Base-by-base conservation (phyloP, 148 eudicot genomes). In the Vaccinium darrowii region DNA sequence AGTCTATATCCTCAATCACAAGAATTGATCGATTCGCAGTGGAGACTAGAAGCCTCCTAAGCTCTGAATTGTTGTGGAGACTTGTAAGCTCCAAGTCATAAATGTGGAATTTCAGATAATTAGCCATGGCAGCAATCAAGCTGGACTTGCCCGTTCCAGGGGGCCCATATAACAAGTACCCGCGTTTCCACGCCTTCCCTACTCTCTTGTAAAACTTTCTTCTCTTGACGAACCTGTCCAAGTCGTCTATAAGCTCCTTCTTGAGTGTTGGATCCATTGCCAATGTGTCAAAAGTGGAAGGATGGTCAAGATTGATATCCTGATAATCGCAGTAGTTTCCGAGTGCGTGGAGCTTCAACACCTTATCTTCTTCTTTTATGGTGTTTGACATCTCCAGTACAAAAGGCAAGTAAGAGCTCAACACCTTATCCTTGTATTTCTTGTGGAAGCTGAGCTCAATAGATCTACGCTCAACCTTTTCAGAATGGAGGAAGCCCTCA, bases 181-280 rank as follows among this genome's bases (percentile, higher is more conserved):
- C 95, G 33, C 95, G 84, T 84, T 93, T 93, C 95, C 95, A 91
- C 1, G 92, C 92, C 92, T 91, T 93, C 27, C 94, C 95, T 0
- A 90, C 89, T 6, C 73, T 85, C 84, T 76, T 53, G 43, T 91
- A 93, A 8, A 82, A 90, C 51, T 89, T 92, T 73, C 81, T 89
- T 79, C 95, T 78, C 81, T 13, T 86, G 27, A 88, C 63, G 36
- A 93, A 92, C 87, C 88, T 81, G 15, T 89, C 91, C 23, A 93
- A 62, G 82, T 93, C 93, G 13, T 84, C 84, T 60, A 89, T 5
- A 15, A 93, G 21, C 83, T 18, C 69, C 47, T 82, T 72, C 78
- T 93, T 93, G 13, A 75, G n/a, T 19, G 84, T 87, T 0, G 81
- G 5, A 9, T 93, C 92, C 91, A 93, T 90, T 1, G 93, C 93